Base-by-base conservation (phyloP, 164 flowering plant species). In the Litsea cubeba region DNA sequence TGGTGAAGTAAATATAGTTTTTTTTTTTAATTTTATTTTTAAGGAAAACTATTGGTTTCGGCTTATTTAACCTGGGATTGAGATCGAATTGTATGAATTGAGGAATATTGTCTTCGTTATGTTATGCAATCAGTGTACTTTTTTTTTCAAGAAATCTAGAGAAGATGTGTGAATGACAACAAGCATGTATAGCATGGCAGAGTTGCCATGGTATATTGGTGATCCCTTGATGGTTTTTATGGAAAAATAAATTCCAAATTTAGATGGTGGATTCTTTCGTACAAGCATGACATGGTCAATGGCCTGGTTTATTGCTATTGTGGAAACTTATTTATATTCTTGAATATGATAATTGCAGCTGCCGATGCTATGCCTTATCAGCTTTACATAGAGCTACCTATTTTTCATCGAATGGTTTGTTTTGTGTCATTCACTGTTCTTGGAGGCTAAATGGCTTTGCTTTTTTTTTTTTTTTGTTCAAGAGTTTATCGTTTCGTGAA, bases 401-500 rank as follows among this genome's bases (percentile, higher is more conserved):
- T 35, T 62, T 22, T 62, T 30, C 68, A 65, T 65, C 2, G 40
- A 65, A 65, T 50, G 57, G 17, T 50, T 50, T 50, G 17, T 50
- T 50, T 50, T 50, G 12, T 25, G 8, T 28, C 15, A 28, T 28
- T 25, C 4, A 17, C 20, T 0, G 35, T 71, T 74, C 18, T 49
- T 69, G 35, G 28, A 49, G 50, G 71, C 71, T 69, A 50, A 28
- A 35, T 40, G 51, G 22, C 10, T 57, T 66, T 75, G 14, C 50
- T 50, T 50, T 28, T 28, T 28, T 28, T 26, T 26, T 66, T 30
- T 24, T 72, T 69, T 64, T 64, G 58, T 20, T 51, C 68, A 83
- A 91, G 97, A 81, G 89, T 69, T 90, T 91, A 26, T 90, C 95
- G 5, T 94, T 89, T 75, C 88, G 98, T 15, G 97, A 90, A 83